phyloP scores from a whole-genome alignment of 768 basidiomycete genomes.

The Naematelia aurantialba region DNA sequence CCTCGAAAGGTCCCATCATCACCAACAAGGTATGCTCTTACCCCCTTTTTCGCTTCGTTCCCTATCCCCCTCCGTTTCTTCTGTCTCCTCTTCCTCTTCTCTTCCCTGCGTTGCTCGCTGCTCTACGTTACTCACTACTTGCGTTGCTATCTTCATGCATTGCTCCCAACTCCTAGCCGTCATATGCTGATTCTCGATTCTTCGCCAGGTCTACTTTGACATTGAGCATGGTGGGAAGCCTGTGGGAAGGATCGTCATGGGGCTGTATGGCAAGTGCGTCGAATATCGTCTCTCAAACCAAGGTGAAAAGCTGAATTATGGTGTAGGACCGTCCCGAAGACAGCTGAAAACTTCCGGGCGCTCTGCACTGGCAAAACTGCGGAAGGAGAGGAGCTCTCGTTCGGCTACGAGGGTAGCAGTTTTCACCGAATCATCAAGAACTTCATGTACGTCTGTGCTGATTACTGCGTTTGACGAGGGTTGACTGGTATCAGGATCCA shows the following conservation, averaged over 20 bases:
- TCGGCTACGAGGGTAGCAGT: slow-evolving; percentile 88
- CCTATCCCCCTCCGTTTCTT: slow-evolving; percentile 7
- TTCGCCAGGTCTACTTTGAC: slow-evolving; percentile 72
- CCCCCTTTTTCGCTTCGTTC: background rate
- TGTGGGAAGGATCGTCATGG: slow-evolving; percentile 79
- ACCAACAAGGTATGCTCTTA: slow-evolving; percentile 62
- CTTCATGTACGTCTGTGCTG: slow-evolving; percentile 70
- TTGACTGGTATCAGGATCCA: slow-evolving; percentile 66
- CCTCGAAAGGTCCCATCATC: slow-evolving; percentile 80
- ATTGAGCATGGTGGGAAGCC: slow-evolving; percentile 85
- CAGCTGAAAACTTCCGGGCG: slow-evolving; percentile 92
- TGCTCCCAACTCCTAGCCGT: too few relatives aligned
- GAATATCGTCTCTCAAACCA: background rate
- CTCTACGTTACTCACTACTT: too few relatives aligned
- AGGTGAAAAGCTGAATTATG: slow-evolving; percentile 7
- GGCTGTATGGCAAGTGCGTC: slow-evolving; percentile 81
- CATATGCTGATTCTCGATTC: background rate
- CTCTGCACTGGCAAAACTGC: slow-evolving; percentile 77
- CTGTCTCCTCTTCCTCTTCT: too few relatives aligned
- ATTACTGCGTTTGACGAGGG: background rate
- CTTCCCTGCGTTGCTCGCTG: too few relatives aligned
- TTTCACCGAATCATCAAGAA: slow-evolving; percentile 96
- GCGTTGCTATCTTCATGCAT: too few relatives aligned
- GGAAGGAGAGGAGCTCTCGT: slow-evolving; percentile 72
- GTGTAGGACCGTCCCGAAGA: slow-evolving; percentile 84